Percentiles rank a stretch among this genome's conserved stretches.
Conservation (phyloP, 371 early-diverging fungal genomes). For the Apophysomyces elegans region DNA sequence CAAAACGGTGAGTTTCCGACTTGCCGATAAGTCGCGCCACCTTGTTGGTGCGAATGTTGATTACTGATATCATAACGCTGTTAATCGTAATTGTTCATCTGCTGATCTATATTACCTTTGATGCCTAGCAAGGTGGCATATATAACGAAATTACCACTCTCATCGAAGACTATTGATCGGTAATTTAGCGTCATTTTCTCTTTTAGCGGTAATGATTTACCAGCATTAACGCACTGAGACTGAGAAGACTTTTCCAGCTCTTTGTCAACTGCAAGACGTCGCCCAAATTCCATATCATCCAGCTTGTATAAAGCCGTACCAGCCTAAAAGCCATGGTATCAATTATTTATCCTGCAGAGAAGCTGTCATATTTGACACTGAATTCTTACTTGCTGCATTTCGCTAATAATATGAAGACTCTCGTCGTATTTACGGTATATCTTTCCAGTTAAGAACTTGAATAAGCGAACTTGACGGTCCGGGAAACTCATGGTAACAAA, state of each 20-base stretch:
- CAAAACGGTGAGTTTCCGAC: conserved; percentile 89
- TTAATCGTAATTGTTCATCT: neutral
- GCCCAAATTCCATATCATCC: conserved; percentile 98
- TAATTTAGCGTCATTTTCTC: too few species aligned
- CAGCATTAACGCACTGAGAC: conserved; percentile 72
- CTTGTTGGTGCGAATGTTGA: conserved; percentile 84
- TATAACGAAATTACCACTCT: conserved; percentile 86
- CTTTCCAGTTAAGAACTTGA: conserved; percentile 84
- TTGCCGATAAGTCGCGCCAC: conserved; percentile 87
- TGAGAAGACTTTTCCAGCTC: conserved; percentile 83
- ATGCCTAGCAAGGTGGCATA: conserved; percentile 94
- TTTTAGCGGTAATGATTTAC: conserved; percentile 33
- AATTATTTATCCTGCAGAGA: neutral
- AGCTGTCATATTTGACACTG: too few species aligned
- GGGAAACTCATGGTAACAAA: conserved; percentile 89
- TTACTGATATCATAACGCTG: conserved; percentile 37
- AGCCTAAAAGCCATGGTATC: conserved; percentile 43
- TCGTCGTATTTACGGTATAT: conserved; percentile 92
- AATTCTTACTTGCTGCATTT: conserved; percentile 78
- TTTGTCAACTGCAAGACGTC: conserved; percentile 88
- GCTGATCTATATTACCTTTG: conserved; percentile 55
- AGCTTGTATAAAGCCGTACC: conserved; percentile 77
- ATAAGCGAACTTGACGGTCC: conserved; percentile 89
- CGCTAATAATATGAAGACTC: conserved; percentile 75
- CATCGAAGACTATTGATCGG: conserved; percentile 82